Base-by-base conservation (phyloP, 1,139 yeast genomes). In the Petasospora fabianii region DNA sequence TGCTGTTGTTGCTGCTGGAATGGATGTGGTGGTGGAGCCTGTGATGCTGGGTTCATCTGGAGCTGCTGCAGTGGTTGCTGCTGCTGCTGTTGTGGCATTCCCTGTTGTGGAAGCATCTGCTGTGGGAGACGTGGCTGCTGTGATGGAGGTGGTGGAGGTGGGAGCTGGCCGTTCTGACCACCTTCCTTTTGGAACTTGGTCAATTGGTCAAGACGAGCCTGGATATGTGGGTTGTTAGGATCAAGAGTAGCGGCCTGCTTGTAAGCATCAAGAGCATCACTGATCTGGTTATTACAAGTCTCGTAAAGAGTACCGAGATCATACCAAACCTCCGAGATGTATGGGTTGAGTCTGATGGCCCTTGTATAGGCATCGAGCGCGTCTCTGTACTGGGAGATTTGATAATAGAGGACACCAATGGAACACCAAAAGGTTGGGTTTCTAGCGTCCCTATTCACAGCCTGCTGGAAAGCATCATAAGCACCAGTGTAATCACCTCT, bases 361-460 rank as follows among this genome's bases (percentile, higher is more conserved):
- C 98, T 73, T 7, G 97, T 88, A 65, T 92, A 92, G 13, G 98
- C 98, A 61, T 92, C 98, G 50, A 92, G 72, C 5, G 98, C 98
- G 60, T 92, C 98, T 42, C 96, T 76, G 66, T 86, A 92, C 65
- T 92, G 98, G 41, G 94, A 80, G 46, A 92, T 90, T 64, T 92
- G 97, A 63, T 90, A 92, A 66, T 92, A 92, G 46, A 92, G 72
- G 10, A 92, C 97, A 60, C 98, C 98, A 58, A 92, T 92, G 22
- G 96, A 87, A 62, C 98, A 92, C 98, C 98, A 92, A 68, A 92
- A 92, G 2, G 97, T 92, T 42, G 98, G 97, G 61, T 92, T 92
- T 59, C 97, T 75, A 24, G 95, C 84, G 61, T 92, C 98, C 46
- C 97, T 77, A 62, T 92, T 92, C 41, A 92, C 98, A 7, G 98